These are phyloP conservation scores for Lathyrus oleraceus DNA, from an alignment of 306 rosid species.

Conservation along the genomic window DNA sequence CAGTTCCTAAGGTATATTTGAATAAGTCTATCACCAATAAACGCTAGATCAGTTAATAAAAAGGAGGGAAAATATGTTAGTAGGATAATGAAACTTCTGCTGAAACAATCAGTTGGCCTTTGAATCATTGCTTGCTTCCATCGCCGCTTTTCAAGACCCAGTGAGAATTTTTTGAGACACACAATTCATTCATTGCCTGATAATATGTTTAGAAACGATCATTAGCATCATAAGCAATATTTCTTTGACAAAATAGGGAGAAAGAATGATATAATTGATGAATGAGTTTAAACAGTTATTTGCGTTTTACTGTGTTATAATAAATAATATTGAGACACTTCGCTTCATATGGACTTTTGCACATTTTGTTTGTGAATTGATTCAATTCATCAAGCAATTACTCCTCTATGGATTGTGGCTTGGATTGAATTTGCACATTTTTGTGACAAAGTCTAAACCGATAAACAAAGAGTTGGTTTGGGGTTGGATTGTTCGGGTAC, in stretches of 20 bases:
- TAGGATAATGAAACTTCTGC: background rate
- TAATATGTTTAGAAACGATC: background rate
- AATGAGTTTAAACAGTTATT: background rate
- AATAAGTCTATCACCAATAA: background rate
- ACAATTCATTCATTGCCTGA: conserved; percentile 83
- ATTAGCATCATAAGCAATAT: conserved; percentile 20
- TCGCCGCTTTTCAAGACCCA: conserved; percentile 77
- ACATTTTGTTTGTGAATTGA: conserved; percentile 1
- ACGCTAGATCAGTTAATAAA: background rate
- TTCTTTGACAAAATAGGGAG: background rate
- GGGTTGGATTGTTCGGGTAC: no score
- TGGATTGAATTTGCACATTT: no score
- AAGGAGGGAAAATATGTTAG: background rate
- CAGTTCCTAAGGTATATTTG: background rate
- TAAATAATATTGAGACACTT: conserved; percentile 1
- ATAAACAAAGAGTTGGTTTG: no score
- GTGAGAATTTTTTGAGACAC: conserved; percentile 60
- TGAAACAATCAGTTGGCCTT: conserved; percentile 9
- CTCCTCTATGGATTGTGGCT: no score
- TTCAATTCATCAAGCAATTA: background rate
- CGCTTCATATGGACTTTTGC: conserved; percentile 19
- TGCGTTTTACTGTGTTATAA: background rate
- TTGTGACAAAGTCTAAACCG: no score
- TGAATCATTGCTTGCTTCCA: conserved; percentile 45
- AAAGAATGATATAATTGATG: background rate